These are phyloP conservation scores for Apiospora rasikravindrae DNA, from an alignment of 2,329 filamentous ascomycete species.

Conservation along the genomic window DNA sequence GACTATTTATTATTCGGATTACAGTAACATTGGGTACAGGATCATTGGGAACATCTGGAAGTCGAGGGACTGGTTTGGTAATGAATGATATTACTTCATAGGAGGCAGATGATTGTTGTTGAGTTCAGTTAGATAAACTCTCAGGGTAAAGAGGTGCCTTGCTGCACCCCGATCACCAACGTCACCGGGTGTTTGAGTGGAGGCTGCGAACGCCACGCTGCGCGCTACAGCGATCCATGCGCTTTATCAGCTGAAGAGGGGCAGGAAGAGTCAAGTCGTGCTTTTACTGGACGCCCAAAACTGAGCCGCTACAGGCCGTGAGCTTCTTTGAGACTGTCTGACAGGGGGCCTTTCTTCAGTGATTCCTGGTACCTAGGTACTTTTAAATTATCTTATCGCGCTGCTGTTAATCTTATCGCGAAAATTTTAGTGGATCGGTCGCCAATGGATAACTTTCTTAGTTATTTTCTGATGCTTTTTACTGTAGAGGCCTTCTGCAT, in stretches of 20 bases:
- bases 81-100: neutral
- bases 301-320: neutral
- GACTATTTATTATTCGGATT: conserved; percentile 18
- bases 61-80: neutral
- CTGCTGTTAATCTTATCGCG: conserved; percentile 19
- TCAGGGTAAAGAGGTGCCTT: conserved; percentile 7
- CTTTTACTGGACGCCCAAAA: neutral
- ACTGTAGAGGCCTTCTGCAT: conserved; percentile 8
- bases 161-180: conserved; percentile 5
- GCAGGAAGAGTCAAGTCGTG: neutral
- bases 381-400: conserved; percentile 8
- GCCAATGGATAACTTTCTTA: conserved; percentile 17
- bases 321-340: neutral
- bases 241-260: conserved; percentile 17
- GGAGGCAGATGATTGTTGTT: neutral
- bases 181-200: conserved; percentile 15
- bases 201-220: neutral
- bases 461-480: conserved; percentile 19
- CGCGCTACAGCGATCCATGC: conserved; percentile 4
- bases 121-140: neutral
- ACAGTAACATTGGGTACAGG: neutral
- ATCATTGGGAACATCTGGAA: neutral
- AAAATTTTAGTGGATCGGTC: conserved; percentile 20
- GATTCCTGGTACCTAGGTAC: neutral
- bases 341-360: neutral